Evolutionary conservation across 1,284 basidiomycete genomes (phyloP).

Genomic region (Singerocomus rubriflavus): DNA sequence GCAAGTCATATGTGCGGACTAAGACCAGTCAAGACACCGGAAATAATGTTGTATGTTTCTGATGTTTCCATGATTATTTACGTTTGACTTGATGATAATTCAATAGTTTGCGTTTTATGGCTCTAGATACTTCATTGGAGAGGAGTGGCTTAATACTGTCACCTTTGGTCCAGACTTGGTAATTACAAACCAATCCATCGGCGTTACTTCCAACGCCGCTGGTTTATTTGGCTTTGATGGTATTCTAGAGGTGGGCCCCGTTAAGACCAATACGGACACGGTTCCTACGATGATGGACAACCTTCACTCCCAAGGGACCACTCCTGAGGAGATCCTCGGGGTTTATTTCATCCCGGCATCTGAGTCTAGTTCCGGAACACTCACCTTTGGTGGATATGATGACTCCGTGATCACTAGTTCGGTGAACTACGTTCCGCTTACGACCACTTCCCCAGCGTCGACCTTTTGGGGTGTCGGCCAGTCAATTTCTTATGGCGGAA

Average conservation of each 20-base stretch:
- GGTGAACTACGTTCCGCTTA: slow-evolving; percentile 50
- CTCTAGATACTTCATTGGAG: slow-evolving; percentile 48
- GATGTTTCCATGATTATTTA: too few relatives aligned
- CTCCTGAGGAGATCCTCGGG: slow-evolving; percentile 43
- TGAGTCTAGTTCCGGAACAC: slow-evolving; percentile 37
- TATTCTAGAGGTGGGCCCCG: slow-evolving; percentile 56
- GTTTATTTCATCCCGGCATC: slow-evolving; percentile 48
- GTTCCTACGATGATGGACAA: slow-evolving; percentile 46
- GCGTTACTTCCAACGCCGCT: slow-evolving; percentile 40
- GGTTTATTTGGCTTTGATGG: slow-evolving; percentile 50
- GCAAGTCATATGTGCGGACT: slow-evolving; percentile 38
- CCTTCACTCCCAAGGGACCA: slow-evolving; percentile 40
- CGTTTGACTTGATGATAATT: neutral
- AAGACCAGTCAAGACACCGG: slow-evolving; percentile 43
- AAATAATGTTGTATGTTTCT: slow-evolving; percentile 34
- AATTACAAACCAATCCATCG: slow-evolving; percentile 51
- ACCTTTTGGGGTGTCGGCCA: slow-evolving; percentile 56
- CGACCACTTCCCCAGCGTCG: slow-evolving; percentile 45
- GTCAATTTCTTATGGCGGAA: slow-evolving; percentile 42
- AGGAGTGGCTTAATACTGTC: slow-evolving; percentile 50
- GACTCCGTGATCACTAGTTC: slow-evolving; percentile 39
- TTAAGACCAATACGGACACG: slow-evolving; percentile 29
- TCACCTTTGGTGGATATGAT: slow-evolving; percentile 52
- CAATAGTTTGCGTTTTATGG: slow-evolving; percentile 46
- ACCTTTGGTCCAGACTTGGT: slow-evolving; percentile 41